These are phyloP conservation scores for Aspergillus aculeatus DNA, from an alignment of 2,329 filamentous ascomycete species.

Conservation along the genomic window DNA sequence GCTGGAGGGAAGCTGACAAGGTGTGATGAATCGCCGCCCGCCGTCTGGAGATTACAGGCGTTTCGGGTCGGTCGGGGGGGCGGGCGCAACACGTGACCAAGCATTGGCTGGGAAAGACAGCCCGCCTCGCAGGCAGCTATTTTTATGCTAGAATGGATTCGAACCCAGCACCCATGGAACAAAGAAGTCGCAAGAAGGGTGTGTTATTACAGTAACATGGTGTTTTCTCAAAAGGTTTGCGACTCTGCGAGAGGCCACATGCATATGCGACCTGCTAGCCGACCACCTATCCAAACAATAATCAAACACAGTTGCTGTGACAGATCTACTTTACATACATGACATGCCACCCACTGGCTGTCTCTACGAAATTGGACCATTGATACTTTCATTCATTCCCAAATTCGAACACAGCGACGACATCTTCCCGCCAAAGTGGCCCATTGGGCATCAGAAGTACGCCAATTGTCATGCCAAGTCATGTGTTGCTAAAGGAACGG, in stretches of 20 bases:
- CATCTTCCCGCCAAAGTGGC: constrained; percentile 12
- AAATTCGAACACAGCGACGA: constrained; percentile 18
- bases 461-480: constrained; percentile 1
- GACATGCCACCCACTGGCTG: neutral
- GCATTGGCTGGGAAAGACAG: constrained; percentile 12
- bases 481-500: constrained; percentile 9
- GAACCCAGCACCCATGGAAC: constrained; percentile 8
- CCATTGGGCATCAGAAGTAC: constrained; percentile 8
- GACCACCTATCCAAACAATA: neutral
- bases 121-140: constrained; percentile 18
- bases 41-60: constrained; percentile 25
- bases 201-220: neutral
- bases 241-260: neutral
- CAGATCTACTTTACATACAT: neutral
- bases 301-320: neutral
- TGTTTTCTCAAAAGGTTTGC: neutral
- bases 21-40: constrained; percentile 26
- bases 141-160: constrained; percentile 11
- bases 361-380: neutral
- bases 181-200: constrained; percentile 19
- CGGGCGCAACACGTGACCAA: constrained; percentile 23
- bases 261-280: neutral
- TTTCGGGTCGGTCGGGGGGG: constrained; percentile 27
- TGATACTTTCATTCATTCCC: constrained; percentile 10
- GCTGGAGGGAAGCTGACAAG: constrained; percentile 25